These are phyloP conservation scores for Pouteria glomerata DNA, from an alignment of 148 eudicot species.

Conservation along the genomic window DNA sequence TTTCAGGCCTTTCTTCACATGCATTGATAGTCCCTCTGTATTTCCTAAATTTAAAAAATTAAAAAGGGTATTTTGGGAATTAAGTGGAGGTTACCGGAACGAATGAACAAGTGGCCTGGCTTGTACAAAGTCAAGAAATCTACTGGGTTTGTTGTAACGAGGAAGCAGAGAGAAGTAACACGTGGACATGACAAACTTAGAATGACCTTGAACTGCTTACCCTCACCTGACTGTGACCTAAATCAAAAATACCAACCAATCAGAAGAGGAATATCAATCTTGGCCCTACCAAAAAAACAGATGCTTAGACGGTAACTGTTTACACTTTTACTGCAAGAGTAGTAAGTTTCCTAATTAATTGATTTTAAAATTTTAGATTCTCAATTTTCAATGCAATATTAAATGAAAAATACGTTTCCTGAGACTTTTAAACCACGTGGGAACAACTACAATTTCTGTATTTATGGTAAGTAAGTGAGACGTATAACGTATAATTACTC, in stretches of 20 bases:
- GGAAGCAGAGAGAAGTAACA: conserved; percentile 4
- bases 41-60: neutral
- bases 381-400: too few species aligned
- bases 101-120: conserved; percentile 1
- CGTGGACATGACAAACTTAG: too few species aligned
- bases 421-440: too few species aligned
- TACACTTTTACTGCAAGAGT: too few species aligned
- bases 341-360: too few species aligned
- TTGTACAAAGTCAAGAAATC: conserved; percentile 26
- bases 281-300: too few species aligned
- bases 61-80: neutral
- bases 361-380: too few species aligned
- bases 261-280: neutral
- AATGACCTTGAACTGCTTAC: neutral
- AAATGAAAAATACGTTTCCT: too few species aligned
- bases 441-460: too few species aligned
- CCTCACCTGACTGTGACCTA: neutral
- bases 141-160: conserved; percentile 20
- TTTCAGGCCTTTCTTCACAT: neutral
- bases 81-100: neutral
- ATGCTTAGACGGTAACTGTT: too few species aligned
- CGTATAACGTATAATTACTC: too few species aligned
- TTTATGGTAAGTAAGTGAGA: too few species aligned
- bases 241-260: neutral
- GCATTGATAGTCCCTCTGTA: neutral